phyloP scores from a whole-genome alignment of 1,139 yeast species.

The Debaryomyces robertsiae region DNA sequence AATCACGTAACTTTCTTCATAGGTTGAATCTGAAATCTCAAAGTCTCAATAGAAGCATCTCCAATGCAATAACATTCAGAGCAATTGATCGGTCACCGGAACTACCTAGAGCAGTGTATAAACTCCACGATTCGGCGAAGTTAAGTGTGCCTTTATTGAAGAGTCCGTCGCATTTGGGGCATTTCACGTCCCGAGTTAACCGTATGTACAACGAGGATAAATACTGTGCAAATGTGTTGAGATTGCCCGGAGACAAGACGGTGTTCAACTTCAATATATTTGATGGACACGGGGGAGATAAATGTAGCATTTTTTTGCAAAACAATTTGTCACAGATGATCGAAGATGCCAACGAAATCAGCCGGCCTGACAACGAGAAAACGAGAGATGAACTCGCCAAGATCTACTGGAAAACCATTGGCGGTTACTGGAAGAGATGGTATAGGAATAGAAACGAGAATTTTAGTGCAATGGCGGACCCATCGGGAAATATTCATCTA shows the following conservation, averaged over 20 bases:
- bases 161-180: slow-evolving; percentile 81
- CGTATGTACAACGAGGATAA: slow-evolving; percentile 81
- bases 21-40: not conserved
- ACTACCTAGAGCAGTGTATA: not conserved
- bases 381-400: slow-evolving; percentile 44
- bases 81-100: slow-evolving; percentile 24
- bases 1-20: not conserved
- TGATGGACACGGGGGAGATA: slow-evolving; percentile 93
- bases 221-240: slow-evolving; percentile 61
- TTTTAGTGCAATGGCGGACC: slow-evolving; percentile 46
- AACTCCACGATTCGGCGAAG: slow-evolving; percentile 23
- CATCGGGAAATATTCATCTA: slow-evolving; percentile 26
- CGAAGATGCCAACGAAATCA: slow-evolving; percentile 41
- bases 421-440: slow-evolving; percentile 91
- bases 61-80: slow-evolving; percentile 31
- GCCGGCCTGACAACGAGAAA: slow-evolving; percentile 25
- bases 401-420: slow-evolving; percentile 59
- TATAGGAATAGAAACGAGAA: slow-evolving; percentile 48
- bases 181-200: slow-evolving; percentile 73
- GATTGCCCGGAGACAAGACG: slow-evolving; percentile 27
- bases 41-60: slow-evolving; percentile 14
- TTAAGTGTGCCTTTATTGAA: slow-evolving; percentile 57
- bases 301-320: slow-evolving; percentile 65
- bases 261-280: slow-evolving; percentile 71
- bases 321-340: slow-evolving; percentile 57